Base-by-base conservation (phyloP, 768 basidiomycete species). In the Kwoniella mangroviensis region DNA sequence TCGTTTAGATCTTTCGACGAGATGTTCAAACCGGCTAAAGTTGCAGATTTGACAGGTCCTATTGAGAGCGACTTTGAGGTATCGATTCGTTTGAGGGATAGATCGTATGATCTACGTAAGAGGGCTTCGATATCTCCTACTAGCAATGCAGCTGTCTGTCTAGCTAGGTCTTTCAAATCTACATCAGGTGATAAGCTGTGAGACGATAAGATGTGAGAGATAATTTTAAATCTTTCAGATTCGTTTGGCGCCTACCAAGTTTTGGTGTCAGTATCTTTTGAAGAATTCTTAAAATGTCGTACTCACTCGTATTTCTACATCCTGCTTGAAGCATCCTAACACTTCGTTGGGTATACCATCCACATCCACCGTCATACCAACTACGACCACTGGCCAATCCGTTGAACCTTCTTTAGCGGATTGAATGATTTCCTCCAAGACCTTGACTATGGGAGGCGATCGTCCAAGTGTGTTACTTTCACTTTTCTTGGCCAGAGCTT, bases 81-180 rank as follows among this genome's bases (percentile, higher is more conserved):
- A 34, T 34, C 53, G 10, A 67, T 67, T 10, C 75, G 75, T 28
- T 73, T 52, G 15, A 91, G 72, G 0, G 92, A 86, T 43, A 85
- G 86, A 11, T 87, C 82, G 63, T 85, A 85, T 0, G 92, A 87
- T 34, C 89, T 88, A 15, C 77, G 75, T 1, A 92, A 87, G 5
- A 98, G 86, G 75, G 91, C 87, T 24, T 85, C 86, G 15, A 98
- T 85, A 81, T 98, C 97, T 15, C 85, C 87, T 2, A 93, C 91
- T 28, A 93, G 89, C 6, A 99, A 85, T 2, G 94, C 94, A 17
- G 97, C 97, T 3, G 95, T 96, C 78, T 96, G 92, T 2, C 88
- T 87, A 4, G 97, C 93, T 3, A 98, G 74, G 4, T 83, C 81
- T 43, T 84, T 81, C n/a, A 96, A 67, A 9, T 90, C 90, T 2